These are phyloP conservation scores for Coemansia sp. DNA, from an alignment of 192 early-diverging fungal genomes.

Conservation along the genomic window DNA sequence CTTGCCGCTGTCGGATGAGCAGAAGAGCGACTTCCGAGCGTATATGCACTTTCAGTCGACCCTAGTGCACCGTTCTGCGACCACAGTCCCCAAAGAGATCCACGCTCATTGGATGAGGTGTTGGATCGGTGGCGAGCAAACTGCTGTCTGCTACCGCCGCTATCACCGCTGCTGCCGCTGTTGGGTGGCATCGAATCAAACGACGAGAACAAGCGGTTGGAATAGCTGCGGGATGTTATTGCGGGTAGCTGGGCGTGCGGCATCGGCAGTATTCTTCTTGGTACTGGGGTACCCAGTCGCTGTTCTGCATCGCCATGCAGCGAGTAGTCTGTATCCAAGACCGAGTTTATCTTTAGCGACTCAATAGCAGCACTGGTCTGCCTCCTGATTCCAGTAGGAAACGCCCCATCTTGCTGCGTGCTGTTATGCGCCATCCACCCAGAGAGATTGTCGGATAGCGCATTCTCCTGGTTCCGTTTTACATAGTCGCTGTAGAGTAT, in stretches of 20 bases:
- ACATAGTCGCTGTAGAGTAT: conserved; percentile 43
- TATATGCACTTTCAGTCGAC: background rate
- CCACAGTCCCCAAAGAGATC: conserved; percentile 40
- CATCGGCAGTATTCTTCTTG: conserved; percentile 4
- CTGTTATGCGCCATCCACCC: background rate
- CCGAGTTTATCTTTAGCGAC: background rate
- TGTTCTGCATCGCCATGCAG: background rate
- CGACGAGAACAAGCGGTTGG: conserved; percentile 19
- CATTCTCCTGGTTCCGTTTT: conserved; percentile 1
- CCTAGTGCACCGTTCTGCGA: conserved; percentile 2
- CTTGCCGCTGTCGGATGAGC: background rate
- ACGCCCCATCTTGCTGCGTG: background rate
- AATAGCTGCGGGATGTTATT: conserved; percentile 10
- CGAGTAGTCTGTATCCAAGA: background rate
- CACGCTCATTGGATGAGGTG: conserved; percentile 25
- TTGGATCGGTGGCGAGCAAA: conserved; percentile 19
- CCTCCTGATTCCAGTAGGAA: background rate
- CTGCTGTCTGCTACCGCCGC: conserved; percentile 6
- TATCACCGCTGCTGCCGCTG: conserved; percentile 1
- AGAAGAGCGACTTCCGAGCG: background rate
- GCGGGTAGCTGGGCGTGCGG: conserved; percentile 14
- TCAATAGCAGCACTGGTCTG: background rate
- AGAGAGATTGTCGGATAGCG: background rate
- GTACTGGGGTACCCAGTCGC: conserved; percentile 31
- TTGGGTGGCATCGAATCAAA: conserved; percentile 14